Evolutionary conservation across 2,329 filamentous ascomycete species (phyloP).

Genomic region (Aspergillus arachidicola): DNA sequence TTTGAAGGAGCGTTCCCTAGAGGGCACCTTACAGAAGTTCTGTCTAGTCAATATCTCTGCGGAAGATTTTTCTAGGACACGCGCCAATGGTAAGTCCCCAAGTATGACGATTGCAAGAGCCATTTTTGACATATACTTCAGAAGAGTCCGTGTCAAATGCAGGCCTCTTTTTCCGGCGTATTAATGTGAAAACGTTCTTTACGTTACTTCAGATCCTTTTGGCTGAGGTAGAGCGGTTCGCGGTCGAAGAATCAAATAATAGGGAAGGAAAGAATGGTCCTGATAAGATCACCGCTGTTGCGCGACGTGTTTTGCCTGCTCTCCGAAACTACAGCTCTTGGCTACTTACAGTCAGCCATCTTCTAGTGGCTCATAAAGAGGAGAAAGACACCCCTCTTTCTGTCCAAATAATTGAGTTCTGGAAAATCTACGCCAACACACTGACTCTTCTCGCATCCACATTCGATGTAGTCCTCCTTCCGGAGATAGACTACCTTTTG

Average conservation of each 20-base stretch:
- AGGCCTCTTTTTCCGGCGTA: slow-evolving; percentile 66
- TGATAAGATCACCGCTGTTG: slow-evolving; percentile 60
- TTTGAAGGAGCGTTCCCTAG: slow-evolving; percentile 68
- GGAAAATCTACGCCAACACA: slow-evolving; percentile 66
- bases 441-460: slow-evolving; percentile 61
- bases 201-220: slow-evolving; percentile 70
- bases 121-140: slow-evolving; percentile 27
- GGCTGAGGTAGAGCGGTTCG: slow-evolving; percentile 67
- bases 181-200: slow-evolving; percentile 78
- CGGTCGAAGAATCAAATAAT: slow-evolving; percentile 49
- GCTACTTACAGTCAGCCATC: slow-evolving; percentile 59
- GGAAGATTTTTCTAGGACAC: slow-evolving; percentile 69
- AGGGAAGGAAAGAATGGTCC: slow-evolving; percentile 39
- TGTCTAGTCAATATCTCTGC: slow-evolving; percentile 84
- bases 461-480: slow-evolving; percentile 61
- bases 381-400: slow-evolving; percentile 57
- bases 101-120: slow-evolving; percentile 7
- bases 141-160: slow-evolving; percentile 53
- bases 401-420: slow-evolving; percentile 62
- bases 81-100: slow-evolving; percentile 56
- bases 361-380: slow-evolving; percentile 55
- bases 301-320: slow-evolving; percentile 64
- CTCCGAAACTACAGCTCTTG: slow-evolving; percentile 70
- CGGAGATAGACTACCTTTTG: slow-evolving; percentile 63
- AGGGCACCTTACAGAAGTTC: slow-evolving; percentile 73